Percentiles rank a stretch among this genome's conserved stretches.
These are phyloP conservation scores for Aethionema arabicum DNA, from an alignment of 345 rosid species.

Conservation along the genomic window DNA sequence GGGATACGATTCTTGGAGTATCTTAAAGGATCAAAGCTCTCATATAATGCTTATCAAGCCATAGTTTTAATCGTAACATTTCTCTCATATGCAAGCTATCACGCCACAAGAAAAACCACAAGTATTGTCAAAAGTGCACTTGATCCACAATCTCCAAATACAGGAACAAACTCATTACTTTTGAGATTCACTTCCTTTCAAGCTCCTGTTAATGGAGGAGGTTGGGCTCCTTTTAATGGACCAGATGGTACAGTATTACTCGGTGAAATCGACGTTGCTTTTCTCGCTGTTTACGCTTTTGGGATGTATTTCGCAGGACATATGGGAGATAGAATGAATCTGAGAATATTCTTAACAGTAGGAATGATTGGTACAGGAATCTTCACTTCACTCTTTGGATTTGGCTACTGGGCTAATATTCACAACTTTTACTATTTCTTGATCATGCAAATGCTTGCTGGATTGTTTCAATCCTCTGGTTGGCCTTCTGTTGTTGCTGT, in stretches of 20 bases:
- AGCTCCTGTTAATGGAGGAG: conserved; percentile 38
- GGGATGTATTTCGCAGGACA: conserved; percentile 86
- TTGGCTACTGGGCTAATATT: conserved; percentile 67
- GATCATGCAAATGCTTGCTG: conserved; percentile 63
- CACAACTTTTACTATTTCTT: conserved; percentile 63
- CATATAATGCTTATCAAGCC: conserved; percentile 66
- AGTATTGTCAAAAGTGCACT: conserved; percentile 92
- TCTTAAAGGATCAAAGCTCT: conserved; percentile 47
- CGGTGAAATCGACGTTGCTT: conserved; percentile 74
- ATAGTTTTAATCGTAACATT: conserved; percentile 85
- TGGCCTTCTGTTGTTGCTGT: conserved; percentile 96
- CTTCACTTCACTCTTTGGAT: conserved; percentile 65
- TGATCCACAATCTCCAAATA: conserved; percentile 58
- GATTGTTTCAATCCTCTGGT: conserved; percentile 83
- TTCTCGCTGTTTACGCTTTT: conserved; percentile 64
- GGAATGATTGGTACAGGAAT: conserved; percentile 82
- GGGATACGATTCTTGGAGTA: conserved; percentile 64
- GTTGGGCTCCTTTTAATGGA: conserved; percentile 83
- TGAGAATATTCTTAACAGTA: conserved; percentile 57
- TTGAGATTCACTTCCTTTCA: conserved; percentile 23
- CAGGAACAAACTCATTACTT: conserved; percentile 31
- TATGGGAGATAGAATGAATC: conserved; percentile 68
- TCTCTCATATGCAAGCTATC: conserved; percentile 76
- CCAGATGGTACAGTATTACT: conserved; percentile 60
- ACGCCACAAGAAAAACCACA: conserved; percentile 81